These are phyloP conservation scores for Erythrobasidium hasegawianum DNA, from an alignment of 1,284 basidiomycete genomes.

Conservation along the genomic window DNA sequence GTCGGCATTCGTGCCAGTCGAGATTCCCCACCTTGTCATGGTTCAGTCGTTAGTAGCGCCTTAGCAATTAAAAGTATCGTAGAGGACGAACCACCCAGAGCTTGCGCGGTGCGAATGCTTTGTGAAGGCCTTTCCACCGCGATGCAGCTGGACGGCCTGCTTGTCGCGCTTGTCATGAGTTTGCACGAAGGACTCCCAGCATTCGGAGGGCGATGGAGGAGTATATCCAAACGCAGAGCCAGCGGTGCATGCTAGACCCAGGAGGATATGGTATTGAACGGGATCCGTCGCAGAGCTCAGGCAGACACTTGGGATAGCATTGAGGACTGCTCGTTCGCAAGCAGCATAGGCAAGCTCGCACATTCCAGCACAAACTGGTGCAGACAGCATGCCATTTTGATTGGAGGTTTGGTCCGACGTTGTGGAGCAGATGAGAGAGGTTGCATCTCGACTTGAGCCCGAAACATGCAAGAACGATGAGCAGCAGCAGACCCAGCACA, in stretches of 20 bases:
- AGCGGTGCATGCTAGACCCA: constrained; percentile 24
- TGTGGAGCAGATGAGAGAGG: no score
- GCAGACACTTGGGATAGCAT: neutral
- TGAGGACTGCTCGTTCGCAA: neutral
- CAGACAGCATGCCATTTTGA: neutral
- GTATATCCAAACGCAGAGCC: constrained; percentile 16
- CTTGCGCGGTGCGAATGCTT: constrained; percentile 30
- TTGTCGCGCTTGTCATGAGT: constrained; percentile 13
- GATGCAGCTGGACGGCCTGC: constrained; percentile 11
- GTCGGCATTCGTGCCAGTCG: constrained; percentile 12
- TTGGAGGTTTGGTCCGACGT: no score
- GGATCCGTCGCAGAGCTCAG: constrained; percentile 7
- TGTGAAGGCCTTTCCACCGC: constrained; percentile 27
- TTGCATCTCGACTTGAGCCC: no score
- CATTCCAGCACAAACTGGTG: neutral
- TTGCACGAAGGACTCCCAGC: constrained; percentile 15
- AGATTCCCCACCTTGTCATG: constrained; percentile 28
- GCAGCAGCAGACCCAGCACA: no score
- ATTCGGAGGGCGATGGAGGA: neutral
- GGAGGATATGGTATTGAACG: constrained; percentile 29
- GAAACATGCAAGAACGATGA: no score
- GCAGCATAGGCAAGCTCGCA: neutral
- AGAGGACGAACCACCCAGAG: constrained; percentile 6
- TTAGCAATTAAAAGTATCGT: no score
- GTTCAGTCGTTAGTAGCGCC: no score